phyloP scores from a whole-genome alignment of 306 rosid genomes.

The Castanea mollissima region DNA sequence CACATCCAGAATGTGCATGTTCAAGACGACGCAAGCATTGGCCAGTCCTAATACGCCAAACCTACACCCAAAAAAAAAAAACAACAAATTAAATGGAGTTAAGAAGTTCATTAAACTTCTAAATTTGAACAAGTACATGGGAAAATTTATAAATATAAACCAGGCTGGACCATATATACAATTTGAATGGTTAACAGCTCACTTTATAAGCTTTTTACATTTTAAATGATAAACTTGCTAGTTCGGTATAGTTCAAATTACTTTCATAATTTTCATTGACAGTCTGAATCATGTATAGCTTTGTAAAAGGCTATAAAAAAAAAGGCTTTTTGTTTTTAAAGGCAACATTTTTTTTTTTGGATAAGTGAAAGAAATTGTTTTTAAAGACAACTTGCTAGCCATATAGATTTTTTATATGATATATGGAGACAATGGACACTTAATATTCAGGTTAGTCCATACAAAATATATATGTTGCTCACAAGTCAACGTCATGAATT shows the following conservation, averaged over 20 bases:
- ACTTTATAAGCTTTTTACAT: too few relatives aligned
- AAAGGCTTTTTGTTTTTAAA: too few relatives aligned
- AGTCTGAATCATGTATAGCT: background rate
- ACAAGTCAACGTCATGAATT: too few relatives aligned
- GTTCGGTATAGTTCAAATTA: background rate
- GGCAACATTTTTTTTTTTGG: background rate
- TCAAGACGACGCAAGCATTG: slow-evolving; percentile 99
- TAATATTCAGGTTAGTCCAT: too few relatives aligned
- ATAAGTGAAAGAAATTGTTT: background rate
- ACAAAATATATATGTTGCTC: too few relatives aligned
- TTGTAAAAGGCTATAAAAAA: too few relatives aligned
- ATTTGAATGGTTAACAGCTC: too few relatives aligned
- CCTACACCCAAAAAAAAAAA: slow-evolving; percentile 37
- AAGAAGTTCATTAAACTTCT: background rate
- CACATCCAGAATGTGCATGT: slow-evolving; percentile 94
- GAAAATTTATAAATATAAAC: background rate
- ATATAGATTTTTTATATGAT: background rate
- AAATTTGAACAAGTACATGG: background rate
- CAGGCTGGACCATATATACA: too few relatives aligned
- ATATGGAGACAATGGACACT: too few relatives aligned
- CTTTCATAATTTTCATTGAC: background rate
- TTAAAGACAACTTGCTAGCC: background rate
- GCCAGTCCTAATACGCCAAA: slow-evolving; percentile 97
- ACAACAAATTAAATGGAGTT: background rate
- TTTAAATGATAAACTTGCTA: background rate